A percentile compares a stretch with the other conserved stretches of the same genome.
phyloP scores from a whole-genome alignment of 306 rosid genomes.

The Geum urbanum region DNA sequence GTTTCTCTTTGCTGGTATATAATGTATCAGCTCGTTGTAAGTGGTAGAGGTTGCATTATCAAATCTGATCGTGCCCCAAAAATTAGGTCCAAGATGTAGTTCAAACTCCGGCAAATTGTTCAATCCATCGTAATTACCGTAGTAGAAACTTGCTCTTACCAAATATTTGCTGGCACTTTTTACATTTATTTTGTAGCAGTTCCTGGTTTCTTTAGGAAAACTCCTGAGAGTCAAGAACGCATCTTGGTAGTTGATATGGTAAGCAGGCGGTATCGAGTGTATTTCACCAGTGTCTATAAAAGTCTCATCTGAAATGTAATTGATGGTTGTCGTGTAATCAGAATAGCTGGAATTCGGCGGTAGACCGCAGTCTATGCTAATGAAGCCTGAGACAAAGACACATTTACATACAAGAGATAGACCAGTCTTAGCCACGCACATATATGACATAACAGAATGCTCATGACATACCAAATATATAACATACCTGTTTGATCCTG shows the following conservation, averaged over 20 bases:
- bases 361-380: slow-evolving; percentile 35
- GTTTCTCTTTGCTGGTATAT: neutral
- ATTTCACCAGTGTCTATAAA: slow-evolving; percentile 24
- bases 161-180: slow-evolving; percentile 30
- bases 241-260: neutral
- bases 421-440: neutral
- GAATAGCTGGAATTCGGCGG: neutral
- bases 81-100: slow-evolving; percentile 31
- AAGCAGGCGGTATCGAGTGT: neutral
- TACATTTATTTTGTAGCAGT: slow-evolving; percentile 34
- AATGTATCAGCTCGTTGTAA: slow-evolving; percentile 33
- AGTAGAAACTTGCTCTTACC: slow-evolving; percentile 34
- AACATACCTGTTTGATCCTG: neutral
- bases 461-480: too few species aligned
- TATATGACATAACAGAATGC: neutral
- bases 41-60: neutral
- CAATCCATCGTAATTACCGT: slow-evolving; percentile 38
- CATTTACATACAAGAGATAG: neutral
- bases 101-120: slow-evolving; percentile 29
- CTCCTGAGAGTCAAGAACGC: slow-evolving; percentile 24
- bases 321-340: slow-evolving; percentile 12
- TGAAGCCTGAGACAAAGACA: neutral
- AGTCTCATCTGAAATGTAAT: slow-evolving; percentile 13
- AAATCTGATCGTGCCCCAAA: slow-evolving; percentile 31
- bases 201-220: slow-evolving; percentile 41